Evolutionary conservation across 176 grass and related monocot genomes (phyloP).

Genomic region (Elymus sibiricus): DNA sequence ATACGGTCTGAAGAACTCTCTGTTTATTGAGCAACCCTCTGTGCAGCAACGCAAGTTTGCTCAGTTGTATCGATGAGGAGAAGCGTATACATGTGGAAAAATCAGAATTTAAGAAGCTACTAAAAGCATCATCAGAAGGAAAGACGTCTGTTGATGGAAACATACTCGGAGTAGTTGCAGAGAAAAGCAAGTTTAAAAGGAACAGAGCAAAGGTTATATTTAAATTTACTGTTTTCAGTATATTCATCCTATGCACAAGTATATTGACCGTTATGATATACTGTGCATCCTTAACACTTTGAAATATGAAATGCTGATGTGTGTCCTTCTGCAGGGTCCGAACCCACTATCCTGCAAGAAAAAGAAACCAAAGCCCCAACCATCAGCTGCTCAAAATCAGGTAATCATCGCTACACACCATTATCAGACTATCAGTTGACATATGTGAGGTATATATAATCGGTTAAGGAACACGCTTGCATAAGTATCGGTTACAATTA

Average conservation of each 20-base stretch:
- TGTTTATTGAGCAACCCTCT: too few relatives aligned
- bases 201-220: conserved; percentile 68
- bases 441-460: not conserved
- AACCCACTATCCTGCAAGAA: conserved; percentile 53
- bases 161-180: conserved; percentile 29
- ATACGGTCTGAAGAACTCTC: too few relatives aligned
- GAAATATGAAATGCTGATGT: not conserved
- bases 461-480: not conserved
- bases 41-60: too few relatives aligned
- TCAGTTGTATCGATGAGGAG: too few relatives aligned
- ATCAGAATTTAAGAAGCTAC: too few relatives aligned
- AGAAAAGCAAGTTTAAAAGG: conserved; percentile 80
- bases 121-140: conserved; percentile 27
- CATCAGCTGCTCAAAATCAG: conserved; percentile 36
- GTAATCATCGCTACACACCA: not conserved
- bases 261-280: not conserved
- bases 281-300: not conserved
- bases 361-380: conserved; percentile 55
- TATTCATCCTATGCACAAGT: not conserved
- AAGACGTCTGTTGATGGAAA: conserved; percentile 17
- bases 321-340: conserved; percentile 58
- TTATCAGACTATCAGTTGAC: not conserved
- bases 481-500: not conserved
- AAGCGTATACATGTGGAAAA: too few relatives aligned
- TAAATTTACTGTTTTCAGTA: not conserved